Evolutionary conservation across 2,329 filamentous ascomycete species (phyloP), one percentile per base, ranked within the genome.

Genomic region (Metarhizium guizhouense): DNA sequence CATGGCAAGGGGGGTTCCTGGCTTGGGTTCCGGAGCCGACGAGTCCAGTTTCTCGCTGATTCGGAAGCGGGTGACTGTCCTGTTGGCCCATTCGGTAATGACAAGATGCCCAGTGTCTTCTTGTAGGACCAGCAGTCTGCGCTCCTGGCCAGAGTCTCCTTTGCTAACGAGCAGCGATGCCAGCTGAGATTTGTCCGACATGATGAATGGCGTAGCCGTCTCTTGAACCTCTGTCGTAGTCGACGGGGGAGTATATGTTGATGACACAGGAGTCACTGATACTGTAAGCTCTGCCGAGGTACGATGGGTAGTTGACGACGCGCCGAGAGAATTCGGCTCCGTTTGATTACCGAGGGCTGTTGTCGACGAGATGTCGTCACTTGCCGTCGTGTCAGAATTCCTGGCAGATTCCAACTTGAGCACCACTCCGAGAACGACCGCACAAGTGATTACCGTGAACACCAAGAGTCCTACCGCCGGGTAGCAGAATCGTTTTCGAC

Each of bases 71-170:
- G 25, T 42, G 5, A 47, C 47, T 20, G 54, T 54, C 8, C 51
- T 53, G 8, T 54, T 42, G 1, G 51, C 32, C 56, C 58, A 59
- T 20, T 64, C 55, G 2, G 56, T 53, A 4, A 58, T 57, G 13
- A 59, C 51, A 16, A 66, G 59, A n/a, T 60, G 54, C 34, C 57
- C 56, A 6, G 58, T 54, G 5, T 58, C 58, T 32, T 64, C 62
- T 36, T 66, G 64, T 59, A 62, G 61, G 13, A 64, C 29, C 2
- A 65, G 29, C 11, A 64, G 47, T 2, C 59, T 56, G 16, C 60
- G 56, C 16, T 53, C 55, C 3, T 51, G n/a, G 10, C 51, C n/a
- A 2, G 52, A 6, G 2, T 53, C 53, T 14, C 50, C 40, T 6
- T 47, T 47, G 3, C 51, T 51, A 8, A 60, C 52, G 51, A 58